A percentile compares a stretch with the other conserved stretches of the same genome.
Conservation (phyloP, 73 alveolate species). For the Tetrahymena thermophila region DNA sequence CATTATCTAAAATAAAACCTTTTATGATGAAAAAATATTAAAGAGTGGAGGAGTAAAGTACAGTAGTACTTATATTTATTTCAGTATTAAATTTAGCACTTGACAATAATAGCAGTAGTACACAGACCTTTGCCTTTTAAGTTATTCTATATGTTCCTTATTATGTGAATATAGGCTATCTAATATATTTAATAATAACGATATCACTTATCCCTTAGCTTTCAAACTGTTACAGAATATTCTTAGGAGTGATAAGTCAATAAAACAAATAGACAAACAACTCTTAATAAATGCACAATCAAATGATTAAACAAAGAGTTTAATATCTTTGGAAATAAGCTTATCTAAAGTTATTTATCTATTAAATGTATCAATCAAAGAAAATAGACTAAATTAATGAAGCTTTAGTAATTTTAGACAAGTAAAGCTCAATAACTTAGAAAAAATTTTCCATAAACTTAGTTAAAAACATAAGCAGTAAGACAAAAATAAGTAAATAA, state of each 20-base stretch:
- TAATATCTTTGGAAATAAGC: not conserved
- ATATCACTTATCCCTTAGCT: not conserved
- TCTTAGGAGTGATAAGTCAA: not conserved
- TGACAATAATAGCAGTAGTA: not conserved
- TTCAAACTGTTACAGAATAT: not conserved
- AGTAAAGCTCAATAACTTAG: not conserved
- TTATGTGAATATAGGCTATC: not conserved
- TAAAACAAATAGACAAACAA: not conserved
- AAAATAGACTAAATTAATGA: not conserved
- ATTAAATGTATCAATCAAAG: not conserved
- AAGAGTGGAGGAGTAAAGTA: not conserved
- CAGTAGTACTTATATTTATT: not conserved
- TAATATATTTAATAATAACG: not conserved
- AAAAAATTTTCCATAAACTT: no score
- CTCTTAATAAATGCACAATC: not conserved
- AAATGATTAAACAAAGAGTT: not conserved
- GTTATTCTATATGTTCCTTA: not conserved
- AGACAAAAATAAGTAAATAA: not conserved
- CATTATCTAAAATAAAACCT: not conserved
- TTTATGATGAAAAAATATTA: not conserved
- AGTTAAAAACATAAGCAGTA: no score
- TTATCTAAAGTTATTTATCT: not conserved
- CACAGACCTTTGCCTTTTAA: not conserved
- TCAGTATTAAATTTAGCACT: not conserved
- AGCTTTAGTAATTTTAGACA: not conserved